phyloP scores from a whole-genome alignment of 1,284 basidiomycete genomes.

The Cutaneotrichosporon mucoides region DNA sequence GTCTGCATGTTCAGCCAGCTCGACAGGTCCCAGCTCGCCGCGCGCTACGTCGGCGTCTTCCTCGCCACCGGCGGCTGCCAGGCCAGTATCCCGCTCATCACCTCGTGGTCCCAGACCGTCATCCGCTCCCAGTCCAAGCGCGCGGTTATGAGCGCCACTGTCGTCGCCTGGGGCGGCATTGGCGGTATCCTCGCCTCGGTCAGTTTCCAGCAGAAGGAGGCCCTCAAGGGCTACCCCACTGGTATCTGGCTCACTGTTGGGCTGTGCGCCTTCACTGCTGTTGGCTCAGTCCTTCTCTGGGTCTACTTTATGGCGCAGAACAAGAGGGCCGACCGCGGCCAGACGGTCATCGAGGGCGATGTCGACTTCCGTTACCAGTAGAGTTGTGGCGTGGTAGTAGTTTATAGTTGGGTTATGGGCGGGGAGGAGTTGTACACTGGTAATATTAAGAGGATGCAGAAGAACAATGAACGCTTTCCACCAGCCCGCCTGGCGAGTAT shows the following conservation, averaged over 20 bases:
- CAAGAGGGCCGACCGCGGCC: conserved; percentile 10
- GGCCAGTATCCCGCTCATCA: conserved; percentile 36
- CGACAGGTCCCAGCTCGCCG: neutral
- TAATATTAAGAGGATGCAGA: too few species aligned
- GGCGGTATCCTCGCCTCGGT: conserved; percentile 51
- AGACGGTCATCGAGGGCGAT: conserved; percentile 12
- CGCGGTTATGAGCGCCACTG: conserved; percentile 42
- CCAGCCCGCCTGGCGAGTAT: too few species aligned
- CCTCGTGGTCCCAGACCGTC: conserved; percentile 47
- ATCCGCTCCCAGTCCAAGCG: conserved; percentile 49
- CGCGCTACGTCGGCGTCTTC: conserved; percentile 41
- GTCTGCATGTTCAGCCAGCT: conserved; percentile 19
- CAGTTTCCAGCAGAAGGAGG: conserved; percentile 31
- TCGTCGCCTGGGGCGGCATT: conserved; percentile 49
- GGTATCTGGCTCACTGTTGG: conserved; percentile 29
- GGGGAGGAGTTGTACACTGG: too few species aligned
- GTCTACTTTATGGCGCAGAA: conserved; percentile 15
- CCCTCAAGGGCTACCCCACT: conserved; percentile 21
- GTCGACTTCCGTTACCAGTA: conserved; percentile 13
- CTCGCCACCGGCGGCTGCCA: conserved; percentile 44
- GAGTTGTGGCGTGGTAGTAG: neutral
- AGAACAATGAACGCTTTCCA: too few species aligned
- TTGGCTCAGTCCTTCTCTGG: conserved; percentile 17
- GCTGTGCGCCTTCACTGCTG: conserved; percentile 25
- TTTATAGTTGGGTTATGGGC: too few species aligned